Base-by-base conservation (phyloP, 2,329 filamentous ascomycete species). In the Trichoderma cornu-damae region DNA sequence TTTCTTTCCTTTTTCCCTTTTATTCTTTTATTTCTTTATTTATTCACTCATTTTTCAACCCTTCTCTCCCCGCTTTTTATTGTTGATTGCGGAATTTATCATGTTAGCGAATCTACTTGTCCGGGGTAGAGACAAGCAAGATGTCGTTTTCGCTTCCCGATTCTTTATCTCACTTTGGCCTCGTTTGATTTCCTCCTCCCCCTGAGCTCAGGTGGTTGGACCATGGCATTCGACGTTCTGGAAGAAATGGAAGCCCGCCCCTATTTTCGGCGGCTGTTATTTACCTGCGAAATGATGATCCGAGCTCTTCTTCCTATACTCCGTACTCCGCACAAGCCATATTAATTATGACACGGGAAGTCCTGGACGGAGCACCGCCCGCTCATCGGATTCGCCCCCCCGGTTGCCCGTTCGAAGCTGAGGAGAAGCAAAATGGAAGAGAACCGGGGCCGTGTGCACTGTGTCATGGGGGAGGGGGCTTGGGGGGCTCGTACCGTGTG, bases 341-440 rank as follows among this genome's bases (percentile, higher is more conserved):
- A n/a, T n/a, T n/a, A n/a, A 30, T 55, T 42, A 34, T 30, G 51
- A 46, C n/a, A 47, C 51, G 42, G 51, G n/a, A n/a, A 55, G 51
- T 30, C 51, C 34, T 44, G 16, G 37, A 52, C 28, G 37, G 37
- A 32, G 49, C 34, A 24, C 28, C n/a, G 43, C 26, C n/a, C 40
- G 32, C n/a, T n/a, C n/a, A n/a, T n/a, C n/a, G n/a, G n/a, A n/a
- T n/a, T n/a, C n/a, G n/a, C n/a, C n/a, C n/a, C n/a, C n/a, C n/a
- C n/a, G n/a, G n/a, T n/a, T n/a, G n/a, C n/a, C n/a, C n/a, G n/a
- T n/a, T n/a, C n/a, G 37, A 52, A 43, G 38, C 16, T 22, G 51
- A 55, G 51, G 42, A 54, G 42, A 54, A 46, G 42, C 51, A 35
- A 16, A 24, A 47, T 55, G 42, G 32, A 55, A 44, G 2, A 46